phyloP scores from a whole-genome alignment of 2,329 filamentous ascomycete genomes.

The Fusarium napiforme region DNA sequence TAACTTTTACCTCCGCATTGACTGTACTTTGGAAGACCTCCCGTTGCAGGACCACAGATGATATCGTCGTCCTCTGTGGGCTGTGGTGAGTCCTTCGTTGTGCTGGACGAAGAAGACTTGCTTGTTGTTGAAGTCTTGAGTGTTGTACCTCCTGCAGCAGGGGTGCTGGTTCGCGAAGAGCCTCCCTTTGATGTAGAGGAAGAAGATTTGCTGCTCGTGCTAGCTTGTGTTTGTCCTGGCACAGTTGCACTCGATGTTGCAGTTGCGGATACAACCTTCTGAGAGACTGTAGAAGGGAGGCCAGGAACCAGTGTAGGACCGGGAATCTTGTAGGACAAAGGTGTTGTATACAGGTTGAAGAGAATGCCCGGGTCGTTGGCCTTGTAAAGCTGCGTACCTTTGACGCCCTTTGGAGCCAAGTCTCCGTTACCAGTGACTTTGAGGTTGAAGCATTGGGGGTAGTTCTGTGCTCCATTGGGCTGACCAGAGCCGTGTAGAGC shows the following conservation, averaged over 20 bases:
- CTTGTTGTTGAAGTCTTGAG: constrained; percentile 22
- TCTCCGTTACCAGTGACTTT: constrained; percentile 56
- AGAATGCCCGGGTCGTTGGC: constrained; percentile 47
- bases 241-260: constrained; percentile 37
- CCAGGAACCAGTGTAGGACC: constrained; percentile 43
- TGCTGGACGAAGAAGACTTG: neutral
- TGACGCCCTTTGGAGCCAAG: constrained; percentile 47
- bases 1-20: constrained; percentile 34
- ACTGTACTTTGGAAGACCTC: constrained; percentile 37
- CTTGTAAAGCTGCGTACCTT: constrained; percentile 47
- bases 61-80: constrained; percentile 24
- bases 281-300: constrained; percentile 31
- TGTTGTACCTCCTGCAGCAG: constrained; percentile 5
- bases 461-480: constrained; percentile 61
- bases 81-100: neutral
- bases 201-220: neutral
- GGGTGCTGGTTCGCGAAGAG: neutral
- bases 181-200: neutral
- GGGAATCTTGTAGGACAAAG: constrained; percentile 43
- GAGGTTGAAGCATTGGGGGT: constrained; percentile 63
- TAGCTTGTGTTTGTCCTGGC: constrained; percentile 9
- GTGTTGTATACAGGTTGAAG: constrained; percentile 48
- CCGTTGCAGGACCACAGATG: constrained; percentile 26
- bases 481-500: constrained; percentile 58
- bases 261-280: constrained; percentile 7